These are phyloP conservation scores for Verticillium klebahnii DNA, from an alignment of 2,329 filamentous ascomycete genomes.

Conservation along the genomic window DNA sequence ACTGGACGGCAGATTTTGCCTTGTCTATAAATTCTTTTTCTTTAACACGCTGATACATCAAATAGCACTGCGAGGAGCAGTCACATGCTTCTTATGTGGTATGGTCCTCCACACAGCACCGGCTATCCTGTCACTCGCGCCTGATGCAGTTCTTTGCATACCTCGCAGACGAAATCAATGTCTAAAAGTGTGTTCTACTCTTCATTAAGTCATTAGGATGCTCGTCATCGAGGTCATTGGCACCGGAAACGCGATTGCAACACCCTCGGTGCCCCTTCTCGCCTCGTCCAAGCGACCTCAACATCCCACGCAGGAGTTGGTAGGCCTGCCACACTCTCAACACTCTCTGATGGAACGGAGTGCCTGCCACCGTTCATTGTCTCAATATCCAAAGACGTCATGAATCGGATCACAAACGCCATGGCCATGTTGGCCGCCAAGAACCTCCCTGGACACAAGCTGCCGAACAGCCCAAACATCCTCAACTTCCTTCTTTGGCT, in stretches of 20 bases:
- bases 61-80: too few relatives aligned
- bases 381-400: background rate
- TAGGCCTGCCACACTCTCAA: background rate
- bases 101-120: too few relatives aligned
- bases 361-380: background rate
- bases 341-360: background rate
- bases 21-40: too few relatives aligned
- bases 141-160: too few relatives aligned
- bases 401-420: conserved; percentile 1
- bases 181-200: too few relatives aligned
- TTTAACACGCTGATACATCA: too few relatives aligned
- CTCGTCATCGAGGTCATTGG: background rate
- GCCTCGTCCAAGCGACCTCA: background rate
- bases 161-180: too few relatives aligned
- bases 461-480: conserved; percentile 9
- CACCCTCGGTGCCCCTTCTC: conserved; percentile 1
- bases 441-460: conserved; percentile 9
- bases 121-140: too few relatives aligned
- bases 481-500: conserved; percentile 4
- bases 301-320: background rate
- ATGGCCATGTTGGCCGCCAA: conserved; percentile 7
- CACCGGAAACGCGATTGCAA: background rate
- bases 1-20: too few relatives aligned
- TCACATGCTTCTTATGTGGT: too few relatives aligned
- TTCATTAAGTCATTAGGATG: background rate